Percentiles rank a stretch among this genome's conserved stretches.
phyloP scores from a whole-genome alignment of 2,329 filamentous ascomycete species.

The Xylogone sp. region DNA sequence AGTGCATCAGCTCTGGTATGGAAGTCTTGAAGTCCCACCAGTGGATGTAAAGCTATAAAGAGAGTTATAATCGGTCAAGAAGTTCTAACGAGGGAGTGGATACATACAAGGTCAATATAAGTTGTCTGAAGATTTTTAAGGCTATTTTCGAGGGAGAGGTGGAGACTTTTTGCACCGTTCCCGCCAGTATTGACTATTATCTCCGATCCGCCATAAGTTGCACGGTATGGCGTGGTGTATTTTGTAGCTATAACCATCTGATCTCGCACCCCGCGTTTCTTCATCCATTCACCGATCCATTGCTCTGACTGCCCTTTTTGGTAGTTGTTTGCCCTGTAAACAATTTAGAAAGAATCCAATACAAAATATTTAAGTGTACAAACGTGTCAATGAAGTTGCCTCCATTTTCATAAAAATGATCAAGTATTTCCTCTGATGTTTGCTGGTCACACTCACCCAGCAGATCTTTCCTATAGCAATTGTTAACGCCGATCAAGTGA shows the following conservation, averaged over 20 bases:
- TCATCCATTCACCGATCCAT: conserved; percentile 57
- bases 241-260: conserved; percentile 58
- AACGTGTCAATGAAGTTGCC: no score
- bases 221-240: conserved; percentile 52
- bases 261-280: conserved; percentile 42
- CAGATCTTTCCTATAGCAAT: no score
- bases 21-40: conserved; percentile 45
- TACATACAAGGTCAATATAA: conserved; percentile 35
- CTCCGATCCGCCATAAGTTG: conserved; percentile 23
- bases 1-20: conserved; percentile 62
- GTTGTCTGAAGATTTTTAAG: conserved; percentile 26
- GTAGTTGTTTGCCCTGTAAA: conserved; percentile 59
- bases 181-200: conserved; percentile 38
- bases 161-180: conserved; percentile 34
- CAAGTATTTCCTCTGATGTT: no score
- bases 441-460: no score
- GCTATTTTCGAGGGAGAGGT: conserved; percentile 31
- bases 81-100: no score
- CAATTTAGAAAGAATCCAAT: no score
- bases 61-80: background rate
- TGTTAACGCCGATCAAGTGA: no score
- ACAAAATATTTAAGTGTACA: no score
- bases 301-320: conserved; percentile 52
- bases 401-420: no score
- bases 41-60: conserved; percentile 35